phyloP scores from a whole-genome alignment of 495 filamentous ascomycete species.

The Aspergillus cristatus region DNA sequence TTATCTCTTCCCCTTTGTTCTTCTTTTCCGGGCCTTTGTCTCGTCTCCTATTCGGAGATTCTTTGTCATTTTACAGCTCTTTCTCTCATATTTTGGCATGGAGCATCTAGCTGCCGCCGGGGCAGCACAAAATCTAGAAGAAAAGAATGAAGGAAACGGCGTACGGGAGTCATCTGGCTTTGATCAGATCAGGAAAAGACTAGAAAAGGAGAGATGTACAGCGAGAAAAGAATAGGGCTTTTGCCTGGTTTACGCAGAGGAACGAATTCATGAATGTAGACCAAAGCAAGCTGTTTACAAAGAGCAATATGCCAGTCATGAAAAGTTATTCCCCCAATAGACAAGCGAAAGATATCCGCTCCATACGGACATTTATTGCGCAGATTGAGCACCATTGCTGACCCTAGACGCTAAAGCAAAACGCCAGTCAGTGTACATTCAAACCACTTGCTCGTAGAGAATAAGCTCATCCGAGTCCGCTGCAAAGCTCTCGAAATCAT shows the following conservation, averaged over 20 bases:
- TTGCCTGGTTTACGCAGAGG: too few species aligned
- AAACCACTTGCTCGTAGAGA: too few species aligned
- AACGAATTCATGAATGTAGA: constrained; percentile 3
- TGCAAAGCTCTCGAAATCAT: too few species aligned
- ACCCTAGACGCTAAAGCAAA: too few species aligned
- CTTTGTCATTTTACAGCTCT: too few species aligned
- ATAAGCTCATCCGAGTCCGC: too few species aligned
- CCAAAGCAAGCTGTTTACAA: constrained; percentile 14
- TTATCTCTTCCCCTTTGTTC: constrained; percentile 3
- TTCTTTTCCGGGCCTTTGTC: constrained; percentile 6
- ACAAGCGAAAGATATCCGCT: too few species aligned
- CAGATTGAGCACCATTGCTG: too few species aligned
- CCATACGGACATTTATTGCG: too few species aligned
- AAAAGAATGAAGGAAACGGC: constrained; percentile 14
- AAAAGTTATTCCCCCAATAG: too few species aligned
- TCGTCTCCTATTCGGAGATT: constrained; percentile 4
- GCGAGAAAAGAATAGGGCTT: constrained; percentile 13
- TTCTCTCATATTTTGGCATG: constrained; percentile 7
- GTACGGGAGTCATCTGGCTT: constrained; percentile 32
- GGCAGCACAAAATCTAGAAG: constrained; percentile 4
- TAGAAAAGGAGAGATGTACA: constrained; percentile 11
- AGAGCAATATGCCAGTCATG: constrained; percentile 27
- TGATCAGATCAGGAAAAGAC: constrained; percentile 17
- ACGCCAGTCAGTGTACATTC: too few species aligned
- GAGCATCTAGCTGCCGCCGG: not conserved